phyloP scores from a whole-genome alignment of 2,329 filamentous ascomycete species.

The Epichloe brachyelytri region DNA sequence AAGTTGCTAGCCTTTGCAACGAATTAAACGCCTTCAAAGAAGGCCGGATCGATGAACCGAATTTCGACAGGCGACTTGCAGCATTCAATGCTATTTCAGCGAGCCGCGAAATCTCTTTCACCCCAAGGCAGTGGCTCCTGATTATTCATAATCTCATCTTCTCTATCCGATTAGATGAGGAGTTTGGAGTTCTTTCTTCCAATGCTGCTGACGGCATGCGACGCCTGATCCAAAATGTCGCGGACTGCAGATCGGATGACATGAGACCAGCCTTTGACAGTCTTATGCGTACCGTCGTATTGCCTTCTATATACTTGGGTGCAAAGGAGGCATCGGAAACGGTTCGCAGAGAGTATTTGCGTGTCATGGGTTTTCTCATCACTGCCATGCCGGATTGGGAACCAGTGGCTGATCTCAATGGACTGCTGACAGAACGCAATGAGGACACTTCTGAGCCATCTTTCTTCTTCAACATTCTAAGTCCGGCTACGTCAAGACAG shows the following conservation, averaged over 20 bases:
- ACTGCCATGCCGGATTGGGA: constrained; percentile 56
- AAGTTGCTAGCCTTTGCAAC: constrained; percentile 57
- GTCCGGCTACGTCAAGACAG: constrained; percentile 77
- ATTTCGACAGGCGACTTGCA: constrained; percentile 69
- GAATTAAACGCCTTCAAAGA: constrained; percentile 70
- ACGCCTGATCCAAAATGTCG: constrained; percentile 57
- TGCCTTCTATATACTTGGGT: constrained; percentile 66
- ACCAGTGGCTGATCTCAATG: constrained; percentile 59
- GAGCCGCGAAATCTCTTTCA: constrained; percentile 44
- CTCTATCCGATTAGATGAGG: constrained; percentile 74
- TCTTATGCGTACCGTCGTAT: constrained; percentile 50
- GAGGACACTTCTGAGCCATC: constrained; percentile 55
- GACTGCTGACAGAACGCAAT: constrained; percentile 46
- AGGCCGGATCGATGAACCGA: constrained; percentile 66
- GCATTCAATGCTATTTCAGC: constrained; percentile 65
- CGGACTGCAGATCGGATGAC: constrained; percentile 24
- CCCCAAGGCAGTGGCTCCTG: constrained; percentile 69
- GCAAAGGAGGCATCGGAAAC: constrained; percentile 69
- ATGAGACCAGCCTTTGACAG: constrained; percentile 33
- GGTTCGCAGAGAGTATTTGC: constrained; percentile 69
- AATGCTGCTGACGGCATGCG: constrained; percentile 75
- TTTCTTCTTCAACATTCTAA: constrained; percentile 87
- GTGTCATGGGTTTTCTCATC: constrained; percentile 67
- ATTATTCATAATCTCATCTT: constrained; percentile 82
- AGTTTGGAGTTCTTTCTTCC: constrained; percentile 66